Conservation (phyloP, 2,329 filamentous ascomycete species). For the Cytospora chrysosperma region DNA sequence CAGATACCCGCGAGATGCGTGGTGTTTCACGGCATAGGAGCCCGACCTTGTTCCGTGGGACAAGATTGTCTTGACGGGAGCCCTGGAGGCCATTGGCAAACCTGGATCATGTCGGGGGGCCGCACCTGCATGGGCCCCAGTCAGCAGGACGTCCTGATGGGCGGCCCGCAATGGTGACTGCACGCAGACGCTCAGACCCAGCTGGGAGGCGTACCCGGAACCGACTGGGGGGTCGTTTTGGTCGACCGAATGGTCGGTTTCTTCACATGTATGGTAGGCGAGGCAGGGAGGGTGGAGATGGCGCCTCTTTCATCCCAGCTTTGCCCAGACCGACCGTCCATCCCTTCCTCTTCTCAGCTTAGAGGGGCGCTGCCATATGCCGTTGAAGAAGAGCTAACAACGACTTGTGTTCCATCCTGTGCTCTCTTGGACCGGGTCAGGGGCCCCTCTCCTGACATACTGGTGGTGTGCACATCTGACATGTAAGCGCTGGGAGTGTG, state of each 20-base stretch:
- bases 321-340: neutral
- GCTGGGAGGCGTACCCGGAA: neutral
- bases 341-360: neutral
- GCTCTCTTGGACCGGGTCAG: neutral
- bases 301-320: neutral
- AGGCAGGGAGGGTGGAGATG: neutral
- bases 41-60: conserved; percentile 9
- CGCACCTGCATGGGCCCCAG: neutral
- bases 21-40: conserved; percentile 13
- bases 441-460: neutral
- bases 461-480: neutral
- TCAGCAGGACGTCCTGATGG: neutral
- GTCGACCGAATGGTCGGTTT: neutral
- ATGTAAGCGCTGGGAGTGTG: neutral
- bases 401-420: neutral
- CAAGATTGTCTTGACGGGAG: conserved; percentile 14
- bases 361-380: neutral
- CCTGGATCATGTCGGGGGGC: neutral
- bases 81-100: conserved; percentile 13
- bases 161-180: neutral
- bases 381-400: neutral
- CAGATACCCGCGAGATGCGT: conserved; percentile 19
- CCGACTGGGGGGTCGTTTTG: neutral
- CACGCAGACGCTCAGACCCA: neutral
- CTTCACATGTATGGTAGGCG: neutral